Evolutionary conservation across 73 alveolate species (phyloP).

Genomic region (Symbiodinium natans): DNA sequence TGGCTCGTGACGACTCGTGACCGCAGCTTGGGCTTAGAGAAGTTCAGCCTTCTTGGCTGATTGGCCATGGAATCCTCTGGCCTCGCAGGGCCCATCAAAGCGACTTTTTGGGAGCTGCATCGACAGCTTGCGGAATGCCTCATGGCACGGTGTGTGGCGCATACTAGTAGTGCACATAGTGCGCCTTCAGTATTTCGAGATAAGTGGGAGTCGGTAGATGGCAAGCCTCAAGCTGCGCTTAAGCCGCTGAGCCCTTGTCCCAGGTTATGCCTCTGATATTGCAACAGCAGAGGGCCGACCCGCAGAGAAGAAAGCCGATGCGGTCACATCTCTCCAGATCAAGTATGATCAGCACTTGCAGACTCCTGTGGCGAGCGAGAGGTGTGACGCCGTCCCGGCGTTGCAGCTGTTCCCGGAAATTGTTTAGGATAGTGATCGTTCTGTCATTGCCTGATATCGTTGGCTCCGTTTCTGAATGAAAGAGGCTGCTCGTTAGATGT

Average conservation of each 20-base stretch:
- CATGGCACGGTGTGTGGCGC: not conserved
- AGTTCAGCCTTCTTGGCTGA: not conserved
- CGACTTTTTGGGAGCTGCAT: slow-evolving; percentile 42
- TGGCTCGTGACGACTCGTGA: no score
- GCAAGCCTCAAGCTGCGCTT: no score
- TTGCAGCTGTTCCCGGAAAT: not conserved
- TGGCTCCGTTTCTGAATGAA: no score
- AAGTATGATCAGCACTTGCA: not conserved
- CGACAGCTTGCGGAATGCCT: slow-evolving; percentile 49
- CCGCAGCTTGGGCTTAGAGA: not conserved
- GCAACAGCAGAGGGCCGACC: not conserved
- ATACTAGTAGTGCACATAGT: no score
- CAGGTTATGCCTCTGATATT: not conserved
- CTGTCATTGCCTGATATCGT: no score
- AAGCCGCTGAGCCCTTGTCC: no score
- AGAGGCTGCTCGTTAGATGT: no score
- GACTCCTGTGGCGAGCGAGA: not conserved
- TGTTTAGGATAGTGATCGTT: no score
- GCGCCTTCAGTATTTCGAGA: no score
- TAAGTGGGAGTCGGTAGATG: no score
- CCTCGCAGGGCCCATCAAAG: not conserved
- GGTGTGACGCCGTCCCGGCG: not conserved
- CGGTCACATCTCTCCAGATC: not conserved
- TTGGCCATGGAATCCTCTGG: not conserved
- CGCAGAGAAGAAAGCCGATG: not conserved